phyloP scores from a whole-genome alignment of 116 monocot species.

The Papilionanthe hybrid region DNA sequence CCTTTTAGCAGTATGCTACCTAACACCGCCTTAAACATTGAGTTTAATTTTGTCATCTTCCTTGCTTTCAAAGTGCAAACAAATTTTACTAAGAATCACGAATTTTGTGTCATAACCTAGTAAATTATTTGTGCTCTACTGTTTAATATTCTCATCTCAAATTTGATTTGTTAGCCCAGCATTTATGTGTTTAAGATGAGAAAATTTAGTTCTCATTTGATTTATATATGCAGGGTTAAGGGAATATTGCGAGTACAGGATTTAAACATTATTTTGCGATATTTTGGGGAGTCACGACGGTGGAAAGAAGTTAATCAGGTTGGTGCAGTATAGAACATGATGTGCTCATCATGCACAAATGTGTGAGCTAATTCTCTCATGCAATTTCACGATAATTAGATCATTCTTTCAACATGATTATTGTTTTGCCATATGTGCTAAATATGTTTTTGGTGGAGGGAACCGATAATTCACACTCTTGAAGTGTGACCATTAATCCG shows the following conservation, averaged over 20 bases:
- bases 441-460: not conserved
- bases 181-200: not conserved
- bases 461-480: no score
- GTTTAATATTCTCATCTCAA: not conserved
- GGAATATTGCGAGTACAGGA: slow-evolving; percentile 53
- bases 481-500: no score
- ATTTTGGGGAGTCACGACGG: slow-evolving; percentile 59
- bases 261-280: slow-evolving; percentile 60
- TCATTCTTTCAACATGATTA: not conserved
- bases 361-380: not conserved
- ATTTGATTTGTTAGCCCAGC: not conserved
- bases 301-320: slow-evolving; percentile 83
- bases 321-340: slow-evolving; percentile 4
- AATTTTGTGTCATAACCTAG: no score
- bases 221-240: slow-evolving; percentile 35
- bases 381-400: not conserved
- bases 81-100: not conserved
- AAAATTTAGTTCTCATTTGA: not conserved
- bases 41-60: not conserved
- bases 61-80: not conserved
- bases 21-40: not conserved
- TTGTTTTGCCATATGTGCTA: not conserved
- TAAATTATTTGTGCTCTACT: not conserved
- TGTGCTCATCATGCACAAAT: not conserved
- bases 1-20: no score